Evolutionary conservation across 106 monocot genomes (phyloP), one percentile per base, ranked within the genome.

Genomic region (Dioscorea dumetorum): DNA sequence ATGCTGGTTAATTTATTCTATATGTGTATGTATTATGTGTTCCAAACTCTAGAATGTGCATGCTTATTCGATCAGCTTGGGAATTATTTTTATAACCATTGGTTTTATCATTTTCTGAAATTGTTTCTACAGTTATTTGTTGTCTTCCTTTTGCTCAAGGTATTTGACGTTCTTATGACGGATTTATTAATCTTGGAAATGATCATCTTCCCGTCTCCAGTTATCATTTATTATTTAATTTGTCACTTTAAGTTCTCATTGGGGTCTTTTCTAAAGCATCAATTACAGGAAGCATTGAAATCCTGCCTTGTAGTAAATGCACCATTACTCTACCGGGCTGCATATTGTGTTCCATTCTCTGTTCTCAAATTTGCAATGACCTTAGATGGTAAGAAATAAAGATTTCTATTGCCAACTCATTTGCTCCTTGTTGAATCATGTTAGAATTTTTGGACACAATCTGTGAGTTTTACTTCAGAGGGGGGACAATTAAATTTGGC

Each of bases 291-390:
- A 78, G 89, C 90, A 74, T 72, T 90, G 63, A 99, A 85, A 63
- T 87, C 81, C 21, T 99, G 99, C 83, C 90, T 87, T 24, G 41
- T 67, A 50, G 93, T 99, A 65, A 99, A 99, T 80, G 93, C 93
- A 63, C 99, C 99, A 33, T 72, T 99, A 64, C 82, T 99, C 22
- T 99, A 87, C 66, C 80, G 99, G 85, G 79, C 99, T 66, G 81
- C 93, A 34, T 87, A 57, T 74, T 64, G 22, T 69, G 75, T 99
- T 69, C 99, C 99, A 9, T 99, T 81, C 72, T 93, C 99, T 64
- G 83, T 99, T 65, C 89, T 99, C 72, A 99, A 99, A 70, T 99
- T 90, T 87, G 99, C 99, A 67, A 99, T 99, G 92, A 99, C 99
- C 51, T 77, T 93, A 72, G 99, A 99, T 83, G 99, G 99, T 99